phyloP scores from a whole-genome alignment of 2,329 filamentous ascomycete species.

The Trematosphaeria pertusa region DNA sequence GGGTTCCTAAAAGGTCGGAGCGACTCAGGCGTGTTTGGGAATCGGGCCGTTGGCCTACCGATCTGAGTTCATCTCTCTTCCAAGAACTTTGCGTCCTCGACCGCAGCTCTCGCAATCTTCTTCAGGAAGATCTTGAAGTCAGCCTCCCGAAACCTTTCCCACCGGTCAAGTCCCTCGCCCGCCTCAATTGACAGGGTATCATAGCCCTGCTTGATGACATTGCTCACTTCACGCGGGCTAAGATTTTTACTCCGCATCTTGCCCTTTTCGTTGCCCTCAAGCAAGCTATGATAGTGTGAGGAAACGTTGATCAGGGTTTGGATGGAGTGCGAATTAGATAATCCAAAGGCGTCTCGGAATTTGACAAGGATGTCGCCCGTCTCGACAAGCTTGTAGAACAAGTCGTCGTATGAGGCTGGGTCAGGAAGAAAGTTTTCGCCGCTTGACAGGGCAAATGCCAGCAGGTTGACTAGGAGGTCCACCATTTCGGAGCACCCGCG shows the following conservation, averaged over 20 bases:
- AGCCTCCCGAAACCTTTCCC: conserved; percentile 85
- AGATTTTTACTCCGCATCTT: conserved; percentile 68
- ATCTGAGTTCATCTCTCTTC: conserved; percentile 39
- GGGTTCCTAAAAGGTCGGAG: too few relatives aligned
- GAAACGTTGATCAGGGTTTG: conserved; percentile 83
- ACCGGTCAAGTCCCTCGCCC: conserved; percentile 83
- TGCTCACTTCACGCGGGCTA: conserved; percentile 82
- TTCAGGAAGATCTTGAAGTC: conserved; percentile 86
- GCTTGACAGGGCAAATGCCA: conserved; percentile 82
- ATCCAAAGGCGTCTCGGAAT: conserved; percentile 78
- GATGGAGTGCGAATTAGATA: conserved; percentile 65
- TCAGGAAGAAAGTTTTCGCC: conserved; percentile 92
- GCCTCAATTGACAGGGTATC: conserved; percentile 92
- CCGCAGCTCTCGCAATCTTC: conserved; percentile 80
- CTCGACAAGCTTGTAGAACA: conserved; percentile 98
- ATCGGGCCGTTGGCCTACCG: neutral
- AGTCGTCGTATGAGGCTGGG: conserved; percentile 87
- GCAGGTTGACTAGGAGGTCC: conserved; percentile 78
- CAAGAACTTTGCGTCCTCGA: conserved; percentile 69
- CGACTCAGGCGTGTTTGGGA: too few relatives aligned
- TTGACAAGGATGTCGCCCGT: conserved; percentile 81
- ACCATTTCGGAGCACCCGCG: conserved; percentile 76
- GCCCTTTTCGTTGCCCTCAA: conserved; percentile 65
- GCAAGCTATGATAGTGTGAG: conserved; percentile 84
- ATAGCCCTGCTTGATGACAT: conserved; percentile 95